These are phyloP conservation scores for Fragilariopsis cylindrus DNA, from an alignment of 108 stramenopile species.

Conservation along the genomic window DNA sequence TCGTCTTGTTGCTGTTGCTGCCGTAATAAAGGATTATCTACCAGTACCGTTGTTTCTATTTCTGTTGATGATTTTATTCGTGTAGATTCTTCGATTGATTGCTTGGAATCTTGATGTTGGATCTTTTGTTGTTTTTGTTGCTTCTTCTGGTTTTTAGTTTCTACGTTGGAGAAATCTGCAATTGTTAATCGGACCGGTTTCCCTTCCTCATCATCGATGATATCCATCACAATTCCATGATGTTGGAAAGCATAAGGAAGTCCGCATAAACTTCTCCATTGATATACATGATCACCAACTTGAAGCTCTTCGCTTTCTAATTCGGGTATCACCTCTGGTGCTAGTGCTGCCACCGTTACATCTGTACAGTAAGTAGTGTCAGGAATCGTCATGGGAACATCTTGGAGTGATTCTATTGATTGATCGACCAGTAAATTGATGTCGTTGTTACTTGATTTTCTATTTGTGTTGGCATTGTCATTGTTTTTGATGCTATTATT, in stretches of 20 bases:
- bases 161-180: constrained; percentile 44
- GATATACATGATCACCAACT: constrained; percentile 52
- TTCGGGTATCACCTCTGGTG: constrained; percentile 13
- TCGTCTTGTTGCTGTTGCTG: neutral
- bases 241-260: constrained; percentile 50
- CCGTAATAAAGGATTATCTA: too few species aligned
- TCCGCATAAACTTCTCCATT: constrained; percentile 40
- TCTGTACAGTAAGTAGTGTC: neutral
- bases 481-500: too few species aligned
- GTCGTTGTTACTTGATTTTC: too few species aligned
- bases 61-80: neutral
- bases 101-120: neutral
- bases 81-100: neutral
- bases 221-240: constrained; percentile 52
- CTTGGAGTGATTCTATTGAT: neutral
- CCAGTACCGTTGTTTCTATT: neutral
- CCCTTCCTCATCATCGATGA: constrained; percentile 9
- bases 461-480: too few species aligned
- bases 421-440: neutral
- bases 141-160: constrained; percentile 1
- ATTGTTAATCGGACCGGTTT: constrained; percentile 28
- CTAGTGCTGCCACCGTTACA: neutral
- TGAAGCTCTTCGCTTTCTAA: constrained; percentile 15
- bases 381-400: constrained; percentile 1
- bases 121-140: neutral